Conservation (phyloP, 2,329 filamentous ascomycete genomes). For the Fusarium cyanostomum region DNA sequence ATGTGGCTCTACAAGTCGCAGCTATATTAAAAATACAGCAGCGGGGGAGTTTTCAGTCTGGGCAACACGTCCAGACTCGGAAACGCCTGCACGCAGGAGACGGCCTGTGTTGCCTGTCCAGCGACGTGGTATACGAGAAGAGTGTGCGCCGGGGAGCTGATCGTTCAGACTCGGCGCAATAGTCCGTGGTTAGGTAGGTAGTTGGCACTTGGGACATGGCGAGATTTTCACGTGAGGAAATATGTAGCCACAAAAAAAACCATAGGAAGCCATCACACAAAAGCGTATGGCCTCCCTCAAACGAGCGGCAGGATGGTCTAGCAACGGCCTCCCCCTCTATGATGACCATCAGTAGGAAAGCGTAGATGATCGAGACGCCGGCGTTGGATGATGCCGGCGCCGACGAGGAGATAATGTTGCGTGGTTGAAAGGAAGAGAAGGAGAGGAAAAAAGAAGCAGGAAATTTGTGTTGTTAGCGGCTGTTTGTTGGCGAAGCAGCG, state of each 20-base stretch:
- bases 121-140: too few species aligned
- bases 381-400: slow-evolving; percentile 37
- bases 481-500: slow-evolving; percentile 13
- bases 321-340: slow-evolving; percentile 44
- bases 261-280: slow-evolving; percentile 55
- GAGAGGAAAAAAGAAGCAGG: slow-evolving; percentile 2
- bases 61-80: too few species aligned
- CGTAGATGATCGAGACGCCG: slow-evolving; percentile 37
- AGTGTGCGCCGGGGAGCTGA: too few species aligned
- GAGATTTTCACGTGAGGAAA: not conserved
- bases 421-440: slow-evolving; percentile 38
- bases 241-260: slow-evolving; percentile 55
- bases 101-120: too few species aligned
- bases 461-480: slow-evolving; percentile 26
- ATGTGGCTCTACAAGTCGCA: too few species aligned
- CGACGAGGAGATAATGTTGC: slow-evolving; percentile 46
- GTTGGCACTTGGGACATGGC: too few species aligned
- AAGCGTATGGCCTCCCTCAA: slow-evolving; percentile 56
- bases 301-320: slow-evolving; percentile 53
- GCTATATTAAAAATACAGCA: too few species aligned
- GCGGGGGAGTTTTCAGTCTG: too few species aligned
- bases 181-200: too few species aligned
- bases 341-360: slow-evolving; percentile 38
- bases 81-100: too few species aligned
- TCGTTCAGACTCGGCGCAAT: too few species aligned